A percentile compares a stretch with the other conserved stretches of the same genome.
Conservation (phyloP, 2,329 filamentous ascomycete species). For the Colletotrichum endophyticum region DNA sequence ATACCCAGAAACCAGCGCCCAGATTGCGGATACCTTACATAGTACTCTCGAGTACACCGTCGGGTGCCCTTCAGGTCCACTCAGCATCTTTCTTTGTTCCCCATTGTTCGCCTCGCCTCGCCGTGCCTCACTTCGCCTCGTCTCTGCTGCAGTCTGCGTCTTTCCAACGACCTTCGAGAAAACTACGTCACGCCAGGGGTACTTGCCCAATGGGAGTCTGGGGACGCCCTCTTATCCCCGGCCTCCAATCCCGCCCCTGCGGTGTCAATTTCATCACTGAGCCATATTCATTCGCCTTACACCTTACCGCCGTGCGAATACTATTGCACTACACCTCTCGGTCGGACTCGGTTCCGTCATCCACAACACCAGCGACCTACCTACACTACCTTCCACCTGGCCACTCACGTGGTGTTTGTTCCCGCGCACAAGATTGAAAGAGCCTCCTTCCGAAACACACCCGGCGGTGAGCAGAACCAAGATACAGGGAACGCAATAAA, state of each 20-base stretch:
- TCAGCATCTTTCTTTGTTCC: not conserved
- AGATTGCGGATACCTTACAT: slow-evolving; percentile 2
- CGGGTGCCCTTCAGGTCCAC: not conserved
- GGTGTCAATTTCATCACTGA: not conserved
- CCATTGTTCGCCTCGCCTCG: not conserved
- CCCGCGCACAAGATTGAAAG: not conserved
- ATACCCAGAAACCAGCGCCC: slow-evolving; percentile 17
- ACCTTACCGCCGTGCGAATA: not conserved
- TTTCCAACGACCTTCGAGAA: slow-evolving; percentile 17
- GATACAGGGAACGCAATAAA: not conserved
- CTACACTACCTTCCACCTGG: not conserved
- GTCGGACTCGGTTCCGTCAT: not conserved
- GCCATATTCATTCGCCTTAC: not conserved
- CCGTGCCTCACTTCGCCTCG: not conserved
- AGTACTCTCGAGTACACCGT: no score
- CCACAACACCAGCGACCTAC: not conserved
- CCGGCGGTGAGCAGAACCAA: slow-evolving; percentile 7
- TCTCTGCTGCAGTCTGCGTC: not conserved
- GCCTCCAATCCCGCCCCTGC: not conserved
- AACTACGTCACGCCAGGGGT: slow-evolving; percentile 7
- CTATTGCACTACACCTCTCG: not conserved
- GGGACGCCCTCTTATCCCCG: not conserved
- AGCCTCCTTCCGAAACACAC: not conserved
- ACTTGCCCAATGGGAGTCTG: not conserved
- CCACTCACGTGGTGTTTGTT: not conserved